These are phyloP conservation scores for Spirogloea muscicola DNA, from an alignment of 139 green algal species.

Conservation along the genomic window DNA sequence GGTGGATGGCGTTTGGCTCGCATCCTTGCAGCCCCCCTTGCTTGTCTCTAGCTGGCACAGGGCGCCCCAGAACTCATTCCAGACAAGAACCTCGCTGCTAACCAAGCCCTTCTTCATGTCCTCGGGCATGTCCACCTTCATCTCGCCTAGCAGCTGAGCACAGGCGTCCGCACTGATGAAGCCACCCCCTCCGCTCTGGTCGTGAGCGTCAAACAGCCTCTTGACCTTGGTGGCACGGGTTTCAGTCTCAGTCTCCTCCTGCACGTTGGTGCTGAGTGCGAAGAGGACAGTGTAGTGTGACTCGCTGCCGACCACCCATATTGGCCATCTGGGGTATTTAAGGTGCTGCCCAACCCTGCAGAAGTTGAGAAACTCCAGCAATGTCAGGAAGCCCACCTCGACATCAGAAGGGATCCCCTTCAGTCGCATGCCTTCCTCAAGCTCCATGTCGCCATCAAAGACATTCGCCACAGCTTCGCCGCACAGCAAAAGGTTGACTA, in stretches of 20 bases:
- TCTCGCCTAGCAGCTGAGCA: conserved; percentile 4
- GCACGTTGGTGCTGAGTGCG: conserved; percentile 27
- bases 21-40: conserved; percentile 15
- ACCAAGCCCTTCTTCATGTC: conserved; percentile 3
- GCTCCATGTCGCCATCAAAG: conserved; percentile 49
- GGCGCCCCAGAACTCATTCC: conserved; percentile 45
- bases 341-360: conserved; percentile 47
- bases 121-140: conserved; percentile 12
- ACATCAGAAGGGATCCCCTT: conserved; percentile 32
- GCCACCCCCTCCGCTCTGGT: conserved; percentile 33
- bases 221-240: conserved; percentile 5
- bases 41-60: conserved; percentile 10
- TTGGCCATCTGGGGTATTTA: conserved; percentile 42
- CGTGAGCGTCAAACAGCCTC: conserved; percentile 17
- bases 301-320: conserved; percentile 52
- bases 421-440: conserved; percentile 42
- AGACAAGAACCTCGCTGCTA: conserved; percentile 15
- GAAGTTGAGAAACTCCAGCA: conserved; percentile 49
- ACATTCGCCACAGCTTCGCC: conserved; percentile 50
- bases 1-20: not conserved
- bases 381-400: conserved; percentile 49
- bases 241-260: conserved; percentile 37
- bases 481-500: conserved; percentile 51
- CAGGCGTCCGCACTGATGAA: conserved; percentile 34
- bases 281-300: conserved; percentile 46